Conservation (phyloP, 345 rosid genomes). For the Litchi chinensis region DNA sequence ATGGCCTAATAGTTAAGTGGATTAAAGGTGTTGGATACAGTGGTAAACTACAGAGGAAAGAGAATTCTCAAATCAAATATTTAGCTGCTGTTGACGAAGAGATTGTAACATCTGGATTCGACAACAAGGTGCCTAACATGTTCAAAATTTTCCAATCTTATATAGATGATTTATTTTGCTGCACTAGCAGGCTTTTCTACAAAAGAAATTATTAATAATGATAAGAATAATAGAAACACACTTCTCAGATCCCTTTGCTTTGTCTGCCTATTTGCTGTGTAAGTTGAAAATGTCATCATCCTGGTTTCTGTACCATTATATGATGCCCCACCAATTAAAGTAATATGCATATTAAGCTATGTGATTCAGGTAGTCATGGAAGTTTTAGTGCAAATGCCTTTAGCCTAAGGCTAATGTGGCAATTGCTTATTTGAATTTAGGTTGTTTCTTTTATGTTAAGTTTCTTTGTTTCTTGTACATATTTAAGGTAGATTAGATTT, state of each 20-base stretch:
- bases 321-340: background rate
- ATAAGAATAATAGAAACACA: background rate
- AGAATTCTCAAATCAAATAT: conserved; percentile 79
- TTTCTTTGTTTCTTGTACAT: background rate
- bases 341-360: background rate
- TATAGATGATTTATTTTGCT: background rate
- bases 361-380: background rate
- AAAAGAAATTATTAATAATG: too few species aligned
- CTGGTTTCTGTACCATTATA: background rate
- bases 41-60: conserved; percentile 75
- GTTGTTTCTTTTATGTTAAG: background rate
- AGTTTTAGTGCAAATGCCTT: background rate
- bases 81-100: conserved; percentile 84
- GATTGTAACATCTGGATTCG: conserved; percentile 85
- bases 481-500: background rate
- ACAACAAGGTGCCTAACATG: conserved; percentile 66
- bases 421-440: background rate
- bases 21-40: conserved; percentile 81
- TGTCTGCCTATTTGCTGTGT: background rate
- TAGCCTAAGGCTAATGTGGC: background rate
- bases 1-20: conserved; percentile 91
- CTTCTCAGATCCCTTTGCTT: background rate
- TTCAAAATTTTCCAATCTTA: background rate
- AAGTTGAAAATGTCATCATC: background rate
- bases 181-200: background rate